Conservation (phyloP, 1,284 basidiomycete species). For the Peniophora sp. region DNA sequence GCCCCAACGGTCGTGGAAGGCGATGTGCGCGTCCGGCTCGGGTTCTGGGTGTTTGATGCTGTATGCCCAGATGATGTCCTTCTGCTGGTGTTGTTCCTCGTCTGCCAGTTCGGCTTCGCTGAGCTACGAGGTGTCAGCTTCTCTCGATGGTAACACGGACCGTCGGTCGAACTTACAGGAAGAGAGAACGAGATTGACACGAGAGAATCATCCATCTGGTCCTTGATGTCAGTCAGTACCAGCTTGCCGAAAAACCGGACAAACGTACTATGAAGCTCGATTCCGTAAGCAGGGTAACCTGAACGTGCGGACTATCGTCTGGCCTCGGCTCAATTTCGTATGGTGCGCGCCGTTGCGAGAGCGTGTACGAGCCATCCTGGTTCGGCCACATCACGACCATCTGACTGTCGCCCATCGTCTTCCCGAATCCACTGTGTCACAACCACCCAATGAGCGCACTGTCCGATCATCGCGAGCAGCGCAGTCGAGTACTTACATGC, state of each 20-base stretch:
- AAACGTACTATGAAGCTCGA: constrained; percentile 11
- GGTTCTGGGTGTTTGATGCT: constrained; percentile 22
- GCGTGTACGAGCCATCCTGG: constrained; percentile 29
- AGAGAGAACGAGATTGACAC: neutral
- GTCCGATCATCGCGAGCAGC: neutral
- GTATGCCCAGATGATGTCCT: constrained; percentile 31
- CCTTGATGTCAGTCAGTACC: constrained; percentile 8
- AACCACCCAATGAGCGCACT: neutral
- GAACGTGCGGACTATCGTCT: constrained; percentile 24
- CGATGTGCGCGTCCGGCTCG: constrained; percentile 19
- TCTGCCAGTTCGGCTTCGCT: constrained; percentile 1
- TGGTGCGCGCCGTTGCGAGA: constrained; percentile 32
- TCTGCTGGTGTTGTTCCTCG: constrained; percentile 11
- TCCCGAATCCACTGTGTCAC: constrained; percentile 25
- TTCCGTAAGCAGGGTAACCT: constrained; percentile 20
- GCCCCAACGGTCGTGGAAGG: constrained; percentile 26
- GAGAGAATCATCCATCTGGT: constrained; percentile 4
- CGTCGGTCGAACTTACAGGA: neutral
- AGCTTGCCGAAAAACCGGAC: constrained; percentile 15
- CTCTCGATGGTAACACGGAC: neutral
- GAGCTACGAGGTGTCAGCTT: neutral
- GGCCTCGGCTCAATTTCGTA: constrained; percentile 27
- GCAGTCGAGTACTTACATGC: neutral
- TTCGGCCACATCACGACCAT: constrained; percentile 42
- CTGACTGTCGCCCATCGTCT: constrained; percentile 26